Base-by-base conservation (phyloP, 192 early-diverging fungal species). In the Backusella luteola region DNA sequence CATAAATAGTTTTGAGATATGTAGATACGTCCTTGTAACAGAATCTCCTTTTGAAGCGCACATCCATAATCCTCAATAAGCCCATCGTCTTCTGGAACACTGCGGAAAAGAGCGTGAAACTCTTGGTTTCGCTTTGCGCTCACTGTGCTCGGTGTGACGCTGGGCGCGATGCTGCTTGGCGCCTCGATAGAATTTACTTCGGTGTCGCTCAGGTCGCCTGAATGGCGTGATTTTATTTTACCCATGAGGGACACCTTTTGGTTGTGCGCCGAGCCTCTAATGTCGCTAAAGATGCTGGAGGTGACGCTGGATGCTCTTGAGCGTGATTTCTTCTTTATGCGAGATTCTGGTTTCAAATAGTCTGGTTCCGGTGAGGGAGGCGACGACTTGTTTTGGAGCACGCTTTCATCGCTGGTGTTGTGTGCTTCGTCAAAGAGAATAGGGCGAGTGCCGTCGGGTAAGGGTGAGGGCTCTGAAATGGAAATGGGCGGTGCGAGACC, bases 1-100 rank as follows among this genome's bases (percentile, higher is more conserved):
- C 92, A 93, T 44, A 95, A 81, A 80, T 91, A 84, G 77, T 88
- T 91, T 73, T 94, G 89, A 3, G 95, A 95, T 78, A 95, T 84
- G 77, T 94, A 96, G 66, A 97, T 78, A 46, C 93, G 85, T 11
- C 96, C 96, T 66, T 97, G 96, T 19, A 94, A 89, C 5, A 97
- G 84, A 49, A 97, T 96, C 66, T 97, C 96, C 66, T 94, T 93
- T 83, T 97, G 94, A 67, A 94, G 81, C 2, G 96, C 96, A 70
- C 96, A 97, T 0, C 90, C 89, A 80, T 90, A 94, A 84, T 95
- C 93, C 87, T 86, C 85, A 34, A 90, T 84, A 63, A 90, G 68
- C 17, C 76, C 76, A 69, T 90, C 89, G 0, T 88, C 80, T 5
- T 88, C 86, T 26, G 87, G 89, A 3, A 90, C 85, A 71, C 85